phyloP scores from a whole-genome alignment of 345 rosid species.

The Salix koriyanagi region DNA sequence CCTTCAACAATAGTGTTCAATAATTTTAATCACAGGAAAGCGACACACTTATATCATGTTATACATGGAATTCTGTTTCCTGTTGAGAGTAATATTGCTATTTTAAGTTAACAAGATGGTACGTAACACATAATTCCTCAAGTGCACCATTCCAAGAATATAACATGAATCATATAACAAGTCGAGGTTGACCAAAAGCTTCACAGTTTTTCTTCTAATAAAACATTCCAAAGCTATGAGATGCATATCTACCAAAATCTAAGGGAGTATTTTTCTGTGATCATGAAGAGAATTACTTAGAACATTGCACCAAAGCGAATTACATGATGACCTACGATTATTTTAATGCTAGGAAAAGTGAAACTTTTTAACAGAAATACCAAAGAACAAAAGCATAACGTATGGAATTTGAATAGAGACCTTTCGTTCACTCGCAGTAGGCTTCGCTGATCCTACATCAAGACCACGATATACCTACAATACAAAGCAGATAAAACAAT shows the following conservation, averaged over 20 bases:
- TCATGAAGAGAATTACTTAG: not conserved
- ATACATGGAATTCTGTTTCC: not conserved
- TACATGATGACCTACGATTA: not conserved
- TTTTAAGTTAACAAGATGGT: too few relatives aligned
- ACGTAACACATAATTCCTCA: too few relatives aligned
- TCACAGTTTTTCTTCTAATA: not conserved
- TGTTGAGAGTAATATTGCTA: too few relatives aligned
- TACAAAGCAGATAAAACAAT: not conserved
- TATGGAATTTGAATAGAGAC: slow-evolving; percentile 26
- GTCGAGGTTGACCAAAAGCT: not conserved
- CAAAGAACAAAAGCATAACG: not conserved
- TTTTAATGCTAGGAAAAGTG: not conserved
- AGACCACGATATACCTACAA: slow-evolving; percentile 81
- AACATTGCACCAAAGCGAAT: not conserved
- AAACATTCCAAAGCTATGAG: not conserved
- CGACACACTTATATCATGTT: not conserved
- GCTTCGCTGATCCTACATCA: slow-evolving; percentile 77
- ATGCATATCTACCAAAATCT: not conserved
- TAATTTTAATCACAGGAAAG: not conserved
- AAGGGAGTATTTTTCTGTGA: not conserved
- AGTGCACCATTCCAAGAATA: too few relatives aligned
- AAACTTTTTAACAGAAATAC: not conserved
- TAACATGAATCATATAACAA: not conserved
- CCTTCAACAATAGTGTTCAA: not conserved
- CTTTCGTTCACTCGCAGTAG: slow-evolving; percentile 67